Conservation (phyloP, 768 basidiomycete species). For the Mycena albidolilacea region DNA sequence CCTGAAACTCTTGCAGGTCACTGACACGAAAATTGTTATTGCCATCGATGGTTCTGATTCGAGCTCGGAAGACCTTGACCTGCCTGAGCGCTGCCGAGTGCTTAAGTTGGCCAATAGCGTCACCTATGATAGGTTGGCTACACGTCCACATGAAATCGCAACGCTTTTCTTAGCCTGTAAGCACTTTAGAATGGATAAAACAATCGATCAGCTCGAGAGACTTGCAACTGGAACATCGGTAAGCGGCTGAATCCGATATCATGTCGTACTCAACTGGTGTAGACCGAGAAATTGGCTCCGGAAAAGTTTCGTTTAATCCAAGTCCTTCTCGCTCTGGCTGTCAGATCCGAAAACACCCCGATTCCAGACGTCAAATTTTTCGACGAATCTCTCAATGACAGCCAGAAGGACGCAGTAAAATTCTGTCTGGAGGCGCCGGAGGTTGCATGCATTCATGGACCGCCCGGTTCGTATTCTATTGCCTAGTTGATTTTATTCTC, state of each 20-base stretch:
- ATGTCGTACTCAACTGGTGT: constrained; percentile 35
- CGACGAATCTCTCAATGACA: constrained; percentile 82
- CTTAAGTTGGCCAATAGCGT: constrained; percentile 94
- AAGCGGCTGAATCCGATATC: background rate
- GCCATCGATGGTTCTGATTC: constrained; percentile 79
- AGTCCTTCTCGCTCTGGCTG: constrained; percentile 79
- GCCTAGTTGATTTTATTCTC: background rate
- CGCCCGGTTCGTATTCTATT: constrained; percentile 75
- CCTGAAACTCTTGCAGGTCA: constrained; percentile 64
- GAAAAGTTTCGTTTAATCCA: constrained; percentile 69
- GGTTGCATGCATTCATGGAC: constrained; percentile 95
- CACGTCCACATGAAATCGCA: background rate
- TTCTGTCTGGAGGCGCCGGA: constrained; percentile 88
- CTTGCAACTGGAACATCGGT: constrained; percentile 46
- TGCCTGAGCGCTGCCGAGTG: constrained; percentile 88
- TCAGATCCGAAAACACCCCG: constrained; percentile 57
- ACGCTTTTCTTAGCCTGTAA: constrained; percentile 12
- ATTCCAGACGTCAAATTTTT: constrained; percentile 72
- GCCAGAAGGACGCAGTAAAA: constrained; percentile 86
- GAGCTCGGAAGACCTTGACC: constrained; percentile 74
- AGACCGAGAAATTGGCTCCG: constrained; percentile 59
- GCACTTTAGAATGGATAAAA: constrained; percentile 84
- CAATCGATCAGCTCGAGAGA: constrained; percentile 77
- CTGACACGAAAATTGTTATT: constrained; percentile 85
- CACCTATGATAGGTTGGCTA: constrained; percentile 84